Evolutionary conservation across 208 protist species (phyloP).

Genomic region (Trypanosoma grayi): DNA sequence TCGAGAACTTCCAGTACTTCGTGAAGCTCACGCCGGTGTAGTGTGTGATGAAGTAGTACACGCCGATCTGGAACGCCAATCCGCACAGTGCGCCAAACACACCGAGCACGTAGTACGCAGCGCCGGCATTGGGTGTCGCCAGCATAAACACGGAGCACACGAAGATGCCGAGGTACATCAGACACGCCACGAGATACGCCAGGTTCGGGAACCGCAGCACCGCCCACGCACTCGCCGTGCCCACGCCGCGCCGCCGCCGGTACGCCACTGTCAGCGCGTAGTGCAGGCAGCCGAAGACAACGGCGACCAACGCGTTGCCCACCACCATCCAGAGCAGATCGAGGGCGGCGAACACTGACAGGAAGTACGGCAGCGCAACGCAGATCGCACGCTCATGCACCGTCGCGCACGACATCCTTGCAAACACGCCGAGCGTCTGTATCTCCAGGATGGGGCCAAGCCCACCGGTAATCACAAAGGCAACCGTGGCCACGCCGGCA

Average conservation of each 20-base stretch:
- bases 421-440: slow-evolving; percentile 7
- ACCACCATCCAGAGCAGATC: slow-evolving; percentile 1
- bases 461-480: not conserved
- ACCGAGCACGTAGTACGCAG: slow-evolving; percentile 8
- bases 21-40: slow-evolving; percentile 1
- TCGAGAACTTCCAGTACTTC: slow-evolving; percentile 14
- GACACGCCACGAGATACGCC: slow-evolving; percentile 11
- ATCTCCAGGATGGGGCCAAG: slow-evolving; percentile 1
- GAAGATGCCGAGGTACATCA: slow-evolving; percentile 17
- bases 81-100: slow-evolving; percentile 8
- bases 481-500: not conserved
- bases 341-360: slow-evolving; percentile 7
- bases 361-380: slow-evolving; percentile 5
- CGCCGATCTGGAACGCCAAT: not conserved
- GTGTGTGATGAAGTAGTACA: slow-evolving; percentile 9
- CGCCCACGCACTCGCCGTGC: slow-evolving; percentile 5
- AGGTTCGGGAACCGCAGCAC: slow-evolving; percentile 12
- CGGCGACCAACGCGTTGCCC: slow-evolving; percentile 2
- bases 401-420: not conserved
- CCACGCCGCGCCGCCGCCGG: slow-evolving; percentile 6
- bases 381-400: not conserved
- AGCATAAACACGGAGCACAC: slow-evolving; percentile 14
- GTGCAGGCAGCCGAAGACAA: slow-evolving; percentile 9
- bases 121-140: not conserved
- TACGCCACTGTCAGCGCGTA: slow-evolving; percentile 6